Evolutionary conservation across 805 yeast species (phyloP), one percentile per base, ranked within the genome.

Genomic region (Lachancea cidri): DNA sequence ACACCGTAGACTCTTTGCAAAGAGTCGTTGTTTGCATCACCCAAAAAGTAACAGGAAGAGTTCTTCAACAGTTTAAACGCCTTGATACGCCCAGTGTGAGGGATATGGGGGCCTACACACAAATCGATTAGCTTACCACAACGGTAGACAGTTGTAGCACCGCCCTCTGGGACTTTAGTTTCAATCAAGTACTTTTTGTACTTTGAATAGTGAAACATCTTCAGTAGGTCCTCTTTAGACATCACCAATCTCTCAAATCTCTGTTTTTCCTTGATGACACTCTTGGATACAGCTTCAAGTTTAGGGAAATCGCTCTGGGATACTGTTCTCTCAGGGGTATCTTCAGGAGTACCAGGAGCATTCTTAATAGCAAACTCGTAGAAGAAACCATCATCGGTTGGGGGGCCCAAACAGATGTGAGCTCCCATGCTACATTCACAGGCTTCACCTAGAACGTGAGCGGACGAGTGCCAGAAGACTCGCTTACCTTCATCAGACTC

Each of bases 381-480:
- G 72, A 91, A 93, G 70, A 93, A 93, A 35, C 98, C 98, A 50
- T 91, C 98, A 41, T 83, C 87, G 46, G 96, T 91, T 64, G 98
- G 98, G 24, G 98, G 98, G 52, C 98, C 98, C 49, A 81, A 71
- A 64, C 86, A 80, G 51, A 93, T 79, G 64, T 91, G 96, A 50
- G 95, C 94, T 53, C 97, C 98, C 64, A 83, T 73, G 66, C 87
- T 93, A 65, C 96, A 83, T 71, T 93, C 98, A 72, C 96, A 85
- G 36, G 97, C 91, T 72, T 93, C 98, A 68, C 98, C 98, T 55
- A 93, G 72, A 41, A 93, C 91, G 68, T 93, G 98, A 39, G 98
- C 98, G 52, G 96, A 84, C 2, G 98, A 93, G 66, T 93, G 98
- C 98, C 98, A 93, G 70, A 93, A 93, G 27, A 91, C 98, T 50